Base-by-base conservation (phyloP, 176 grass and related monocot species). In the Oryza meyeriana region DNA sequence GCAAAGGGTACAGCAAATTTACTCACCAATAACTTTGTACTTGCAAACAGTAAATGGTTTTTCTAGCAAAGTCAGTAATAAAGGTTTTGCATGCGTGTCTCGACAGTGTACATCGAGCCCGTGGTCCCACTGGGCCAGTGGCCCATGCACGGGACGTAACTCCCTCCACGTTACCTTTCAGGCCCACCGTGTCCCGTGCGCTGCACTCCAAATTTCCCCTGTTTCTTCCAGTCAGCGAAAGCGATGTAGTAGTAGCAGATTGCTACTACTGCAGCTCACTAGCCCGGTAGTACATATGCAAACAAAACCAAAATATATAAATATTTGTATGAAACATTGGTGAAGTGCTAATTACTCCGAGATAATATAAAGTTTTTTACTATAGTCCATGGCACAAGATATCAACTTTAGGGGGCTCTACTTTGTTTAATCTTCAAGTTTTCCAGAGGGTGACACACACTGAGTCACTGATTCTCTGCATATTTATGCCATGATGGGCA, bases 401-500 rank as follows among this genome's bases (percentile, higher is more conserved):
- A 47, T 18, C 18, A 8, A 17, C 7, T 55, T 22, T 62, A 79
- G 2, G 24, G 13, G 33, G 9, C 2, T 71, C 67, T 10, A 30
- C 72, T 76, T 85, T 58, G 67, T 86, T 74, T 78, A 62, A 10
- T 31, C 68, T 35, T 69, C 22, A 86, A 86, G 26, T 68, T 83
- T 82, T 20, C 26, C 39, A 17, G 74, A 62, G 12, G 67, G 66
- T 47, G 88, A 69, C 68, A 40, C 50, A 25, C 11, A 33, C 8
- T 17, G 45, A 16, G 45, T 48, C 14, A 5, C 2, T 20, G 65
- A 71, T 70, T 36, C 20, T 57, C 12, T 31, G 30, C 12, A 36
- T 90, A 66, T 73, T 13, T 89, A 85, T 82, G 88, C 63, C 81
- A 34, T 80, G 81, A 84, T 84, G 81, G 76, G 39, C 63, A 89